Conservation (phyloP, 83 land plant genomes). For the Larix sibirica region DNA sequence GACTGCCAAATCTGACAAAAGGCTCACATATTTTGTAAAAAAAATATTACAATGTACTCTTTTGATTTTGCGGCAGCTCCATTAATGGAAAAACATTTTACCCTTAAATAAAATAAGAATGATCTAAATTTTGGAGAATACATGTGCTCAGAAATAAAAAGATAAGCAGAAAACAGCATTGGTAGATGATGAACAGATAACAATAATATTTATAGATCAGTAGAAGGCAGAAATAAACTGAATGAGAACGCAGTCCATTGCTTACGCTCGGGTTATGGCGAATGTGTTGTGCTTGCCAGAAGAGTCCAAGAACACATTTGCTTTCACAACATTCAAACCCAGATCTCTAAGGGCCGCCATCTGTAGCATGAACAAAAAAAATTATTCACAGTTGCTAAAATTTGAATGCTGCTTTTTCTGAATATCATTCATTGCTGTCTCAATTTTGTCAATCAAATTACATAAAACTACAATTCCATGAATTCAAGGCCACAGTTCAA, state of each 20-base stretch:
- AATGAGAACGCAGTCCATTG: not conserved
- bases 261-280: slow-evolving; percentile 76
- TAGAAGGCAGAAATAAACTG: not conserved
- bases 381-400: not conserved
- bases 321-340: slow-evolving; percentile 82
- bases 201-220: no score
- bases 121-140: not conserved
- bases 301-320: slow-evolving; percentile 63
- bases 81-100: no score
- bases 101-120: not conserved
- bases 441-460: not conserved
- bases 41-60: no score
- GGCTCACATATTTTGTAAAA: no score
- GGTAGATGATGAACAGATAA: not conserved
- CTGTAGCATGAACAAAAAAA: slow-evolving; percentile 32
- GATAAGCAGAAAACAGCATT: not conserved
- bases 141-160: not conserved
- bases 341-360: slow-evolving; percentile 82
- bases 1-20: no score
- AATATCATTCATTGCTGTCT: slow-evolving; percentile 4
- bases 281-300: slow-evolving; percentile 78
- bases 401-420: not conserved
- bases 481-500: not conserved
- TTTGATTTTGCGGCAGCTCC: no score
- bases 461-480: not conserved